A percentile compares a stretch with the other conserved stretches of the same genome.
These are phyloP conservation scores for Beauveria scarabaeidicola DNA, from an alignment of 2,329 filamentous ascomycete species.

Conservation along the genomic window DNA sequence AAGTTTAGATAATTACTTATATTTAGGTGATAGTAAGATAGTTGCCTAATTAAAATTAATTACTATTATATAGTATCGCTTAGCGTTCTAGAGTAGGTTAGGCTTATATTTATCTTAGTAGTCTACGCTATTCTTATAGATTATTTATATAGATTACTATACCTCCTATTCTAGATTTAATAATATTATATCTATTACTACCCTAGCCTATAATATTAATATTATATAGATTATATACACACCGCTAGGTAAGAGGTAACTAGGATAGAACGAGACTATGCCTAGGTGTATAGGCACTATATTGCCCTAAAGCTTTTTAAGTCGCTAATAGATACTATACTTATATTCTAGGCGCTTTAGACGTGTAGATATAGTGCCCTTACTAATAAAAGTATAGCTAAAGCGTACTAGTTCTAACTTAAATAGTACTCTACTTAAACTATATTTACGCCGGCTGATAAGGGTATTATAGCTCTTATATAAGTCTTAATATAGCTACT, in stretches of 20 bases:
- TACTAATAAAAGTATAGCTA: neutral
- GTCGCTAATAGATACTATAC: neutral
- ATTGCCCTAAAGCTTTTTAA: neutral
- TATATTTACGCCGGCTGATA: neutral
- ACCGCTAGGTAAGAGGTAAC: neutral
- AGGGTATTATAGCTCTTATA: neutral
- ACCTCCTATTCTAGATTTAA: neutral
- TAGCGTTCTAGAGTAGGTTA: too few relatives aligned
- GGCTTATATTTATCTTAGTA: too few relatives aligned
- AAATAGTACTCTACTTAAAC: neutral
- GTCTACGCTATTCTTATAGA: neutral
- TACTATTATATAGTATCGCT: too few relatives aligned
- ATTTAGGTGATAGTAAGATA: too few relatives aligned
- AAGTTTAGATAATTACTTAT: too few relatives aligned
- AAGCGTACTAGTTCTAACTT: neutral
- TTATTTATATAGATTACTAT: neutral
- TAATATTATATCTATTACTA: too few relatives aligned
- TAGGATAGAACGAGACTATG: neutral
- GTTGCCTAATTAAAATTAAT: too few relatives aligned
- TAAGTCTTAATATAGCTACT: neutral
- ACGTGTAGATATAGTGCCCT: neutral
- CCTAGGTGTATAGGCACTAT: neutral
- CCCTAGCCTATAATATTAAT: neutral
- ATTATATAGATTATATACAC: neutral
- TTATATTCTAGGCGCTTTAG: neutral